Evolutionary conservation across 2,329 filamentous ascomycete genomes (phyloP).

Genomic region (Colletotrichum neosansevieriae): DNA sequence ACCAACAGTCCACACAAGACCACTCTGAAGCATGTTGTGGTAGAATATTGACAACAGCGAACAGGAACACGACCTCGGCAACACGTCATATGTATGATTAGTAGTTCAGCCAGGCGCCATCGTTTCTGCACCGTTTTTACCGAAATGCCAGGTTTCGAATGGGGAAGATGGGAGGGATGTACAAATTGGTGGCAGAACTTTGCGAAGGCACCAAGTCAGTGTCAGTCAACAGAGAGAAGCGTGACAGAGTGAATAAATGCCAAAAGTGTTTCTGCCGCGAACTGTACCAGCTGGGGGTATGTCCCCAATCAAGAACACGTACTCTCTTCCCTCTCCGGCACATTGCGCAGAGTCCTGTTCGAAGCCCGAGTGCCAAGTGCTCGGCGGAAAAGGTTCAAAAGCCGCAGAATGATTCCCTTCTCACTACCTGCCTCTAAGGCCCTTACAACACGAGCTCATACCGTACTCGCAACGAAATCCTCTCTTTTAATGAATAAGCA

Average conservation of each 20-base stretch:
- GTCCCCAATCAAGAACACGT: too few relatives aligned
- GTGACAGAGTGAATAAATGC: not conserved
- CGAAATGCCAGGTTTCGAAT: not conserved
- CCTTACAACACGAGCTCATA: not conserved
- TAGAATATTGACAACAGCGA: not conserved
- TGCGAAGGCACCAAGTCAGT: too few relatives aligned
- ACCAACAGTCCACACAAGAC: not conserved
- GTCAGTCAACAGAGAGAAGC: too few relatives aligned
- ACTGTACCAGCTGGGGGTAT: too few relatives aligned
- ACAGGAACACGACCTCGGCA: constrained; percentile 76
- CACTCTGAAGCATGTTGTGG: not conserved
- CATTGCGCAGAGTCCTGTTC: too few relatives aligned
- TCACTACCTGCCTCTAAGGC: not conserved
- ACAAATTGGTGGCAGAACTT: too few relatives aligned
- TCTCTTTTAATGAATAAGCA: constrained; percentile 33
- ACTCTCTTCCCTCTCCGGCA: too few relatives aligned
- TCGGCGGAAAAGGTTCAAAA: too few relatives aligned
- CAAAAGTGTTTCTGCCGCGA: not conserved
- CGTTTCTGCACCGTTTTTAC: not conserved
- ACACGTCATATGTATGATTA: constrained; percentile 63
- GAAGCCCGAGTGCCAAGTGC: too few relatives aligned
- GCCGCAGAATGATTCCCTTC: too few relatives aligned
- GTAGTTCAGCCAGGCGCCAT: not conserved
- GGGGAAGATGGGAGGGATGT: not conserved
- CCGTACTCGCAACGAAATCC: not conserved